Conservation (phyloP, 176 grass and related monocot genomes). For the Metroxylon sagu region DNA sequence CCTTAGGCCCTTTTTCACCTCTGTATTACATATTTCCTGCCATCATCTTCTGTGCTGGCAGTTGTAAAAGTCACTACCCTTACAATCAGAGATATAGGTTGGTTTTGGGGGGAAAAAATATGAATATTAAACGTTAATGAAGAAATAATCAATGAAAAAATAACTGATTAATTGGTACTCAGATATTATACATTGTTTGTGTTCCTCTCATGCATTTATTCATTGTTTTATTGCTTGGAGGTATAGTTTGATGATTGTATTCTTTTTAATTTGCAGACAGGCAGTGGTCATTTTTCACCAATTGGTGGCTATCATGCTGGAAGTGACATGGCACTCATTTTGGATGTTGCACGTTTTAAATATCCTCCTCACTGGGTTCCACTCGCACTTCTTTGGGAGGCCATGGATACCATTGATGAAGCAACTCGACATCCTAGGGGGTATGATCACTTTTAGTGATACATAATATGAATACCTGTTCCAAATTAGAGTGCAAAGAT, state of each 20-base stretch:
- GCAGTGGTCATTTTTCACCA: slow-evolving; percentile 89
- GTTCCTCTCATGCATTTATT: neutral
- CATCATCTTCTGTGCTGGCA: no score
- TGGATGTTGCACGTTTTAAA: slow-evolving; percentile 92
- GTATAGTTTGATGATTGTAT: neutral
- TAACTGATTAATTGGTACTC: no score
- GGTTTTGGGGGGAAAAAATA: no score
- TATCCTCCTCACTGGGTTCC: slow-evolving; percentile 96
- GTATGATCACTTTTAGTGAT: slow-evolving; percentile 13
- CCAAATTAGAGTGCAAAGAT: no score
- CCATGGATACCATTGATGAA: slow-evolving; percentile 79
- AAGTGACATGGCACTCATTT: slow-evolving; percentile 74
- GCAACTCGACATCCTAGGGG: slow-evolving; percentile 63
- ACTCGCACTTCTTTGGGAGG: slow-evolving; percentile 77
- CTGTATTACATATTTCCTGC: no score
- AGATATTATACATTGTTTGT: no score
- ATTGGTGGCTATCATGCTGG: slow-evolving; percentile 80
- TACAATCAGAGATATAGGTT: no score
- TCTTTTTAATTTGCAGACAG: slow-evolving; percentile 44
- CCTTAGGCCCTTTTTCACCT: no score
- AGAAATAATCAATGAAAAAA: no score
- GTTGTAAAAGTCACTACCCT: no score
- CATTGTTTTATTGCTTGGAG: neutral
- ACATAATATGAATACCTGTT: no score
- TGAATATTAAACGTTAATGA: no score